These are phyloP conservation scores for Salix arbutifolia DNA, from an alignment of 345 rosid genomes.

Conservation along the genomic window DNA sequence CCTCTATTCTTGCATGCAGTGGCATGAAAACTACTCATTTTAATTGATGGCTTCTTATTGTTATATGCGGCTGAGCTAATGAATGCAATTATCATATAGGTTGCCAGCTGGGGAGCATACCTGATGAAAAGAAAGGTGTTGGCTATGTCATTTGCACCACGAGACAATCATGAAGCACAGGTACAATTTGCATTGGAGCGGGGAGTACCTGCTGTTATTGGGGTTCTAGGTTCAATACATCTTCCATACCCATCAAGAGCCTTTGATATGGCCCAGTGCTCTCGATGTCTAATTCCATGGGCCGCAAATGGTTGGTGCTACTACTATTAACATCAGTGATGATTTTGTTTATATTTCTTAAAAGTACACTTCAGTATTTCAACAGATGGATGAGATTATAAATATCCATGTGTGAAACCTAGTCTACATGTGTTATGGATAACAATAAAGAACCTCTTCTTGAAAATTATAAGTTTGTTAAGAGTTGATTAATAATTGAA, in stretches of 20 bases:
- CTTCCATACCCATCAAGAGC: slow-evolving; percentile 95
- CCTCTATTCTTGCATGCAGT: not conserved
- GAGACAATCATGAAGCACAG: slow-evolving; percentile 97
- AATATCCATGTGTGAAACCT: not conserved
- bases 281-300: slow-evolving; percentile 96
- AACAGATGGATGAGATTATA: not conserved
- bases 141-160: slow-evolving; percentile 92
- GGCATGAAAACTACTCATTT: not conserved
- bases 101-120: slow-evolving; percentile 99
- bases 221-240: slow-evolving; percentile 79
- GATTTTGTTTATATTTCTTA: not conserved
- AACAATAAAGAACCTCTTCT: not conserved
- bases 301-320: slow-evolving; percentile 57
- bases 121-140: slow-evolving; percentile 77
- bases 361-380: not conserved
- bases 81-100: slow-evolving; percentile 38
- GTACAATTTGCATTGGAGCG: slow-evolving; percentile 98
- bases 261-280: slow-evolving; percentile 98
- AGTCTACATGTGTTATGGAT: not conserved
- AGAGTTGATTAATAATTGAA: not conserved
- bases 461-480: not conserved
- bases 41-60: not conserved
- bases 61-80: slow-evolving; percentile 8
- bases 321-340: not conserved
- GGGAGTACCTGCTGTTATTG: slow-evolving; percentile 89